Conservation (phyloP, 345 rosid species). For the Xanthoceras sorbifolium region DNA sequence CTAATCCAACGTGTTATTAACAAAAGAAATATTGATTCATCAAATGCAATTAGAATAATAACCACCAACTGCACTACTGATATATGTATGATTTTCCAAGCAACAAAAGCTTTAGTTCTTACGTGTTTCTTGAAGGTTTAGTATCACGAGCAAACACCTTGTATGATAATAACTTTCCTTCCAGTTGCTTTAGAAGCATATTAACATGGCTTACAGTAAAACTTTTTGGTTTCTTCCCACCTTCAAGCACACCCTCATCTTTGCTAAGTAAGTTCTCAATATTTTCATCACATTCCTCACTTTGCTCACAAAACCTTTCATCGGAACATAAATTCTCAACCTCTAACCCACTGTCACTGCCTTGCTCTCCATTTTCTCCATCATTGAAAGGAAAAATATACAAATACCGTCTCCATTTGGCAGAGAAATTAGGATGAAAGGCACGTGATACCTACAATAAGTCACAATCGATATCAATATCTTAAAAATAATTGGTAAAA, state of each 20-base stretch:
- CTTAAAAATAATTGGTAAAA: neutral
- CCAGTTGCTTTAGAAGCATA: conserved; percentile 69
- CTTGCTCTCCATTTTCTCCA: conserved; percentile 43
- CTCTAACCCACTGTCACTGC: conserved; percentile 32
- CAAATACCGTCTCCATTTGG: conserved; percentile 93
- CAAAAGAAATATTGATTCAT: neutral
- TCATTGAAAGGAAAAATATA: conserved; percentile 78
- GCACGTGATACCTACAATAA: conserved; percentile 66
- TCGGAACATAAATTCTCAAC: conserved; percentile 26
- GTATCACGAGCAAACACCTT: conserved; percentile 94
- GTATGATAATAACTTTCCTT: conserved; percentile 82
- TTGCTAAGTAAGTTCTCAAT: conserved; percentile 24
- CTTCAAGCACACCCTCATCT: conserved; percentile 41
- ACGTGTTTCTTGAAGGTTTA: conserved; percentile 89
- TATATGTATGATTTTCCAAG: neutral
- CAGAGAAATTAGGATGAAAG: conserved; percentile 95
- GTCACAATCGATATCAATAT: conserved; percentile 16
- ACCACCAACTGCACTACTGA: neutral
- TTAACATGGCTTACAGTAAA: conserved; percentile 71
- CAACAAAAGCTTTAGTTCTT: conserved; percentile 33
- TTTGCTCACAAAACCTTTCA: conserved; percentile 26
- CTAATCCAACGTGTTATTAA: neutral
- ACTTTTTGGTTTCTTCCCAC: conserved; percentile 45
- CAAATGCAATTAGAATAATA: neutral
- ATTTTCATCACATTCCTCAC: conserved; percentile 35